Conservation (phyloP, 2,329 filamentous ascomycete genomes). For the Pyrenophora graminea region DNA sequence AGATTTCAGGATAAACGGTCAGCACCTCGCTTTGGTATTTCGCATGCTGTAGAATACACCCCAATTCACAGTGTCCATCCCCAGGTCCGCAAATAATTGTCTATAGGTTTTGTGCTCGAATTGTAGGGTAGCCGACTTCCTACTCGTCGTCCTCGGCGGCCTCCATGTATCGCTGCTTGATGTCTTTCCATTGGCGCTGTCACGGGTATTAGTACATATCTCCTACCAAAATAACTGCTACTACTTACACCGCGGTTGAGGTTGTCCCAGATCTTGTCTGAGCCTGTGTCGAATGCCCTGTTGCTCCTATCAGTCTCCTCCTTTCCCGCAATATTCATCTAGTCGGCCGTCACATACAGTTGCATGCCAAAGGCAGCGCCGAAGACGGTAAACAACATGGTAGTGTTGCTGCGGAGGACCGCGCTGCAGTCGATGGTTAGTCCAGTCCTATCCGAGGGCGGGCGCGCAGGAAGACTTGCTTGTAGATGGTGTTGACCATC, state of each 20-base stretch:
- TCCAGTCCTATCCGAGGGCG: constrained; percentile 16
- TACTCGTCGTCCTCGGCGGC: constrained; percentile 66
- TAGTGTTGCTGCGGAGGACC: constrained; percentile 82
- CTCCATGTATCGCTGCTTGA: constrained; percentile 84
- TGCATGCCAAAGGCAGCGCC: constrained; percentile 86
- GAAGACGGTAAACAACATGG: constrained; percentile 88
- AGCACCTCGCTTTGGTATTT: constrained; percentile 28
- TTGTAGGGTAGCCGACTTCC: constrained; percentile 12
- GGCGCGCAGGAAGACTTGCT: constrained; percentile 46
- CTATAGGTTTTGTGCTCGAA: constrained; percentile 20
- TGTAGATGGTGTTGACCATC: constrained; percentile 60
- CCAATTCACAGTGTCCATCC: constrained; percentile 38
- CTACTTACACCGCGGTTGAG: constrained; percentile 79
- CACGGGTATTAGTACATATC: constrained; percentile 28
- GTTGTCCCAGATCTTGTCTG: constrained; percentile 87
- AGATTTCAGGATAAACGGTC: constrained; percentile 1
- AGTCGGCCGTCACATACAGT: constrained; percentile 68
- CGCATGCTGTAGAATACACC: constrained; percentile 43
- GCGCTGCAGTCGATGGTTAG: constrained; percentile 61
- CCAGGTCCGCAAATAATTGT: constrained; percentile 20
- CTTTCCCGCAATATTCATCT: constrained; percentile 3
- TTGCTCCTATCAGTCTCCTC: constrained; percentile 29
- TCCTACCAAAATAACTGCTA: background rate
- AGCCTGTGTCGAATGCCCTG: constrained; percentile 80
- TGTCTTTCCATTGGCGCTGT: constrained; percentile 99